Base-by-base conservation (phyloP, 2,329 filamentous ascomycete genomes). In the Alternaria incomplexa region DNA sequence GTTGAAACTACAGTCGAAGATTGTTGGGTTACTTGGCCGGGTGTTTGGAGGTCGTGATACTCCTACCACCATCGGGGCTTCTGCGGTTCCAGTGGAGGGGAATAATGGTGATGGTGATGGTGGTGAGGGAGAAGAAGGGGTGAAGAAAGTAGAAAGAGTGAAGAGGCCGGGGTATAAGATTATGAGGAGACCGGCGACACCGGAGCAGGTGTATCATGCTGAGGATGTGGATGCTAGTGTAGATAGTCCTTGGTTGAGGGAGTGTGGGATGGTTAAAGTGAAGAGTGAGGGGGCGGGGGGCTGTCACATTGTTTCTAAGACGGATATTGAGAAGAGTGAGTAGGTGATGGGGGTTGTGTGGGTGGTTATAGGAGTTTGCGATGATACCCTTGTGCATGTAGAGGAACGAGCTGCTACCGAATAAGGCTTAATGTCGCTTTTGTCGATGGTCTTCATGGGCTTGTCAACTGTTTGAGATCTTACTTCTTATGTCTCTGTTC, bases 211-310 rank as follows among this genome's bases (percentile, higher is more conserved):
- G 28, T 64, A 62, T 30, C 47, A 20, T 17, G 50, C 22, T 23
- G 28, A 59, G 3, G 61, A 68, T 28, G 30, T 66, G 0, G 45
- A 60, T 25, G 43, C 47, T 4, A 13, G 22, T 10, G 51, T 63
- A 7, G 56, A 66, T n/a, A 68, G 65, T 48, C 36, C 26, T 22
- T 68, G 58, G 58, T 40, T 69, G 32, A 51, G 40, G 17, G 65
- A 68, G 54, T 69, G 67, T 17, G 65, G 63, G 7, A 64, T 69
- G 65, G 63, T 68, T n/a, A 63, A 43, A 10, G 67, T 69, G 4
- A 61, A 54, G 51, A 61, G 56, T 32, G 60, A 55, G 4, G 50
- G 44, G 40, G n/a, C 17, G 6, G 67, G 65, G 3, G 61, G 67
- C 1, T 69, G 61, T 32, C 58, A 62, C 25, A 64, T 69, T 28